Evolutionary conservation across 352 stramenopile genomes (phyloP), one percentile per base, ranked within the genome.

Genomic region (Peronospora destructor): DNA sequence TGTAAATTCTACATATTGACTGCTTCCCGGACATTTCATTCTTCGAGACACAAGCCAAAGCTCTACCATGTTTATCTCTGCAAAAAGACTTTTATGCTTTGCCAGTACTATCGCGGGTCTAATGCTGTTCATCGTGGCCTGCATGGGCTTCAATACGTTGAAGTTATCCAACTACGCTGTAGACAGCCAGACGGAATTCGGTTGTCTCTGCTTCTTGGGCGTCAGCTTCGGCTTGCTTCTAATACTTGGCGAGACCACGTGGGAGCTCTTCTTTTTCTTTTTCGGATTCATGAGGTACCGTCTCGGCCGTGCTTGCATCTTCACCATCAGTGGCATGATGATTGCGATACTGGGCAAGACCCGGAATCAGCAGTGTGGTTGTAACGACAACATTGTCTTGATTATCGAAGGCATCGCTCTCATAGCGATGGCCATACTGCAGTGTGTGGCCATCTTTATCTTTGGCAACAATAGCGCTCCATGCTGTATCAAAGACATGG

Each of bases 231-330:
- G 79, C 4, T 30, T 68, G 17, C 43, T 88, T 4, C 57, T 90
- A 0, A 52, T 70, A 10, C 68, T 87, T n/a, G 73, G 61, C 5
- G 79, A 90, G 61, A 58, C 60, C 45, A 70, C 74, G 39, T 84
- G 59, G 62, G 73, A 81, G 40, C 40, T 59, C 10, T 90, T 88
- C 49, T 88, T 85, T 68, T 87, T 81, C 57, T 74, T 87, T 59
- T 90, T 90, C 32, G 79, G 79, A 25, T 90, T 88, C 48, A 67
- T 90, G 59, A 73, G 79, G 11, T 90, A 88, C 44, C 79, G 76
- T 44, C 30, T 87, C 29, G 76, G 79, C 34, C 72, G 71, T 7
- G 66, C 71, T 3, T 59, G 69, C 19, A 49, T 88, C 32, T 88
- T 86, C 29, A 32, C 36, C 6, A 50, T 88, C 17, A 70, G 74